phyloP scores from a whole-genome alignment of 1,284 basidiomycete species.

The Marasmius tenuissimus region DNA sequence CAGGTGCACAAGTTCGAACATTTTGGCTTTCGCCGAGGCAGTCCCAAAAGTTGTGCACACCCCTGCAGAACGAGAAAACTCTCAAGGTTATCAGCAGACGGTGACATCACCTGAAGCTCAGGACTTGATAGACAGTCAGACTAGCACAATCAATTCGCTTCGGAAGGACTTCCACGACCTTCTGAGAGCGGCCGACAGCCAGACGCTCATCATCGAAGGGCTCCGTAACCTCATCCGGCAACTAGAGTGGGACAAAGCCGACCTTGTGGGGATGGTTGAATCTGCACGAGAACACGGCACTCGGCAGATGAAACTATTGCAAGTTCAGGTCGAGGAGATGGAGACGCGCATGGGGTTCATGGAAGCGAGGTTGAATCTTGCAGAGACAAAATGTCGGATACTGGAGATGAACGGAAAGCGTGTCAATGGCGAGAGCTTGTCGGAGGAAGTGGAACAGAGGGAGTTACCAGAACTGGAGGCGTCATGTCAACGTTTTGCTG shows the following conservation, averaged over 20 bases:
- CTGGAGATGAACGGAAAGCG: background rate
- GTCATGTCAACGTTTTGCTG: background rate
- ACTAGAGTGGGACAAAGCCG: conserved; percentile 1
- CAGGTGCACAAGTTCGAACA: background rate
- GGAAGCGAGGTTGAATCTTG: background rate
- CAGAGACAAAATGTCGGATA: background rate
- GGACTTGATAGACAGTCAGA: background rate
- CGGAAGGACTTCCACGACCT: background rate
- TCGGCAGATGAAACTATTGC: background rate
- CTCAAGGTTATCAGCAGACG: background rate
- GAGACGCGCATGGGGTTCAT: background rate
- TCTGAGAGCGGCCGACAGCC: background rate
- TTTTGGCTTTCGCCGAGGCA: background rate
- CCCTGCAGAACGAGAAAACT: background rate
- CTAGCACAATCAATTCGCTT: background rate
- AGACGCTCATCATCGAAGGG: background rate
- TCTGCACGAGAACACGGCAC: background rate
- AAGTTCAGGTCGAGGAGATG: background rate
- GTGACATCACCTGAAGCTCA: background rate
- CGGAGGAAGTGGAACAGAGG: background rate
- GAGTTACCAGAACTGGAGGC: background rate
- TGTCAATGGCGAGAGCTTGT: background rate
- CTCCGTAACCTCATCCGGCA: background rate
- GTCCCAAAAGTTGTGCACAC: background rate
- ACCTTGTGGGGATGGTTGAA: background rate